Evolutionary conservation across 2,329 filamentous ascomycete genomes (phyloP).

Genomic region (Fusarium cyanostomum): DNA sequence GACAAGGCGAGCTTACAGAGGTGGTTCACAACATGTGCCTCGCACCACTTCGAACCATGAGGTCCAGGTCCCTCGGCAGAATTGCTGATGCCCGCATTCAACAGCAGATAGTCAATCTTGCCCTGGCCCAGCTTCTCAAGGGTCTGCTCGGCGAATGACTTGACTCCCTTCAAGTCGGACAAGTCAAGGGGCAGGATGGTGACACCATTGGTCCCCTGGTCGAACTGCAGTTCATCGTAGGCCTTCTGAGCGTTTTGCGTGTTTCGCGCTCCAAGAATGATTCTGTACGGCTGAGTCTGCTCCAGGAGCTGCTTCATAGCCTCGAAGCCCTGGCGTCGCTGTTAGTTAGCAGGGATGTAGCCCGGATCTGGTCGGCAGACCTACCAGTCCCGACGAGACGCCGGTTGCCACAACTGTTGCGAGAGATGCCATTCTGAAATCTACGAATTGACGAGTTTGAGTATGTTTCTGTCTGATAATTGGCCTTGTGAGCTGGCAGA

Average conservation of each 20-base stretch:
- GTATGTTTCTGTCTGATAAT: neutral
- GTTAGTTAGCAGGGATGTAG: neutral
- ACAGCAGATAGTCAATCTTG: constrained; percentile 58
- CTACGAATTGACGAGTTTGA: neutral
- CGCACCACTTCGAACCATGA: constrained; percentile 59
- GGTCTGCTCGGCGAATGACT: constrained; percentile 56
- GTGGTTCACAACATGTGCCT: constrained; percentile 62
- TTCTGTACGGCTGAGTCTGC: constrained; percentile 55
- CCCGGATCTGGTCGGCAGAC: constrained; percentile 6
- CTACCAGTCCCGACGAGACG: constrained; percentile 59
- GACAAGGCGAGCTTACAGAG: constrained; percentile 51
- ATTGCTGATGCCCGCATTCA: constrained; percentile 60
- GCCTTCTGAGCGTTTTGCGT: constrained; percentile 52
- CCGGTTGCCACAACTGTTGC: constrained; percentile 61
- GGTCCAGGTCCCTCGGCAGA: constrained; percentile 48
- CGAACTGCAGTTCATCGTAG: constrained; percentile 54
- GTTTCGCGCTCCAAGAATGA: constrained; percentile 62
- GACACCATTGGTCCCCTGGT: constrained; percentile 52
- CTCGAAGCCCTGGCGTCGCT: constrained; percentile 57
- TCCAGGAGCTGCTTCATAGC: constrained; percentile 61
- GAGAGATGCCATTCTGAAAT: constrained; percentile 48
- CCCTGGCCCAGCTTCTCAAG: constrained; percentile 53
- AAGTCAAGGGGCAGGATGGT: constrained; percentile 61
- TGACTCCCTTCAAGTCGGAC: constrained; percentile 55
- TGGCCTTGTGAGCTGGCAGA: neutral